Conservation (phyloP, 495 filamentous ascomycete genomes). For the Penicillium herquei region DNA sequence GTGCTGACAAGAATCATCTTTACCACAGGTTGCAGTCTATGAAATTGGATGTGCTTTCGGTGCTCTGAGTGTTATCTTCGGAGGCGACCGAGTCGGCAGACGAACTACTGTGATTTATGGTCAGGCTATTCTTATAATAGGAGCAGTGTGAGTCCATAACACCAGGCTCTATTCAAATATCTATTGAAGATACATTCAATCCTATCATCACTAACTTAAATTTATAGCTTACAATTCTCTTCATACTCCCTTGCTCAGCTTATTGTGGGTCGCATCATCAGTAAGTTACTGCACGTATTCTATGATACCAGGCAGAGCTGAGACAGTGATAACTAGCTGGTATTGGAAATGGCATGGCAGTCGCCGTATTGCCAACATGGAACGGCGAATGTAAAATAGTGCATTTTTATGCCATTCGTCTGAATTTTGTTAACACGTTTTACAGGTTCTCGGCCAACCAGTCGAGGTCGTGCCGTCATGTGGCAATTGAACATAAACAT, state of each 20-base stretch:
- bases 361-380: not conserved
- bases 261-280: not conserved
- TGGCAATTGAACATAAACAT: conserved; percentile 2
- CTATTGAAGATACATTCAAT: no score
- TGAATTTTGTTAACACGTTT: no score
- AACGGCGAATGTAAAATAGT: conserved; percentile 2
- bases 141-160: not conserved
- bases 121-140: not conserved
- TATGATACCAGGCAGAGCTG: not conserved
- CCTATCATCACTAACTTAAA: no score
- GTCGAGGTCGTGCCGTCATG: conserved; percentile 1
- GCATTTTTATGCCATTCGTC: no score
- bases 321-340: not conserved
- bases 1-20: not conserved
- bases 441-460: not conserved
- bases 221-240: not conserved
- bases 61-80: not conserved
- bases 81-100: not conserved
- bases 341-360: conserved; percentile 1
- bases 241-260: not conserved
- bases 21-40: not conserved
- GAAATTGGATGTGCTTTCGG: not conserved
- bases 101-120: not conserved
- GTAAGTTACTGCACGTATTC: not conserved
- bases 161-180: no score